Base-by-base conservation (phyloP, 768 basidiomycete genomes). In the Lactarius trivialis region DNA sequence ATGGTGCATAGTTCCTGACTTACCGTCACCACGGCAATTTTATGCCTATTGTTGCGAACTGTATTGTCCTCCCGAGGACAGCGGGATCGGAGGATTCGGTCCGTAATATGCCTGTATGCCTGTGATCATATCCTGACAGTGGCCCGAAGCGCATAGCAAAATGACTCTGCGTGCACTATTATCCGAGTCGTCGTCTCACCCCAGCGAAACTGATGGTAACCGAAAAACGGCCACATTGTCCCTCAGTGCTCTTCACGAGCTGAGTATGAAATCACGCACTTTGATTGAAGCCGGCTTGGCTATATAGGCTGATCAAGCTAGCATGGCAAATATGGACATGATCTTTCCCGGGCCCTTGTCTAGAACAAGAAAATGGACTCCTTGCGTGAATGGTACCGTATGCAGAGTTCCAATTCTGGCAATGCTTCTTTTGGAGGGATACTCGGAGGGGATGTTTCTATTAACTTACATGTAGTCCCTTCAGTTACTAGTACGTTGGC, bases 1-100 rank as follows among this genome's bases (percentile, higher is more conserved):
- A 34, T 21, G 48, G 33, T 17, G 24, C 43, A 49, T 24, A 24
- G 60, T 50, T 28, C 60, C 60, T 61, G 54, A 61, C 49, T 37
- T 21, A 19, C n/a, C n/a, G n/a, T n/a, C n/a, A n/a, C n/a, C n/a
- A n/a, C 55, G 36, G 15, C 32, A 37, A 24, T 12, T 32, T 30
- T 17, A 21, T n/a, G 21, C 53, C 33, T 53, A 51, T 54, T 33
- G n/a, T 21, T 32, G 19, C 32, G 49, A 26, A 26, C 26, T 36
- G 28, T 34, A 24, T 34, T 14, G 28, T 17, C 55, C 56, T 34
- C 36, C 55, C 39, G n/a, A 9, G 43, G 53, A 8, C 45, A 28
- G 52, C 19, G 11, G 26, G 26, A 2, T 24, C 7, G 36, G 39
- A 34, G 21, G 26, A 12, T 26, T 48, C 55, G 60, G 55, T 17